Conservation (phyloP, 2,329 filamentous ascomycete species). For the Clarireedia hainanense region DNA sequence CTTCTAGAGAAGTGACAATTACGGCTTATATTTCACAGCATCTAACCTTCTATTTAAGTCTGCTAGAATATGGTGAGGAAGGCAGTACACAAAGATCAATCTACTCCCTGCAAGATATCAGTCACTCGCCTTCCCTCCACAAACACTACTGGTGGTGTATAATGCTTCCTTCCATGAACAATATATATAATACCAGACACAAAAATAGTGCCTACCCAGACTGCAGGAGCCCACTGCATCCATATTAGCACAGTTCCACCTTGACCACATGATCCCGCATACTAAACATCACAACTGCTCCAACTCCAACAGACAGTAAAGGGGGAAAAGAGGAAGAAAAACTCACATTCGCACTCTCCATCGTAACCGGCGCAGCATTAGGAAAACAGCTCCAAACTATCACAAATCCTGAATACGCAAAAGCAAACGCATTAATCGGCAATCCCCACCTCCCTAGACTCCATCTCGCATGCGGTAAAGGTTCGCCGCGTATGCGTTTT, state of each 20-base stretch:
- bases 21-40: too few relatives aligned
- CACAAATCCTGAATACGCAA: constrained; percentile 38
- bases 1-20: too few relatives aligned
- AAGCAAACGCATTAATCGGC: constrained; percentile 35
- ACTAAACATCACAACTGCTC: too few relatives aligned
- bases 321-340: not conserved
- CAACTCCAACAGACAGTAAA: too few relatives aligned
- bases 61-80: too few relatives aligned
- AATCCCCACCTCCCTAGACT: constrained; percentile 36
- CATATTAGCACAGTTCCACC: constrained; percentile 12
- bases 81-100: not conserved
- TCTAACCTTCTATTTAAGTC: too few relatives aligned
- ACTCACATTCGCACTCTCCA: constrained; percentile 13
- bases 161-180: constrained; percentile 29
- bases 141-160: constrained; percentile 23
- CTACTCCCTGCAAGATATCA: not conserved
- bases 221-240: constrained; percentile 36
- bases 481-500: constrained; percentile 31
- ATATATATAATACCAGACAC: constrained; percentile 25
- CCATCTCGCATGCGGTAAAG: constrained; percentile 35
- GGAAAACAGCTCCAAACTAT: constrained; percentile 45
- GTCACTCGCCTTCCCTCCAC: not conserved
- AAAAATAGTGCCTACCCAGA: constrained; percentile 18
- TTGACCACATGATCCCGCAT: not conserved
- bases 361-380: constrained; percentile 29